Percentiles rank a stretch among this genome's conserved stretches.
These are phyloP conservation scores for Erysimum cheiranthoides DNA, from an alignment of 345 rosid genomes.

Conservation along the genomic window DNA sequence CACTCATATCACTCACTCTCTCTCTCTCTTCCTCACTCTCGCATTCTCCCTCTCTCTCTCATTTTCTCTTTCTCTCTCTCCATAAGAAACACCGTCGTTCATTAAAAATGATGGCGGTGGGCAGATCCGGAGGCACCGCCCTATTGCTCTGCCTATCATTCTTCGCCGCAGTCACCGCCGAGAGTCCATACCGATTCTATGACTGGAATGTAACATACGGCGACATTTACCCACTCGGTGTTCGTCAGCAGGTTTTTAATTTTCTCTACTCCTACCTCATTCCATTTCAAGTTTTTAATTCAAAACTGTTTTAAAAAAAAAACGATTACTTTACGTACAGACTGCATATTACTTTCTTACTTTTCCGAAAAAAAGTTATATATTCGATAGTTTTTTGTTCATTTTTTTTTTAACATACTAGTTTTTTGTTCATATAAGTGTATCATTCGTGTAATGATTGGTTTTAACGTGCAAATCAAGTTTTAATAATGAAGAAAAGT, in stretches of 20 bases:
- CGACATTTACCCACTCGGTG: constrained; percentile 76
- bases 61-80: not conserved
- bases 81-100: constrained; percentile 13
- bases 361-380: not conserved
- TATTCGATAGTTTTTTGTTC: no score
- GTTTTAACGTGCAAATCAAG: not conserved
- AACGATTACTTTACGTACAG: not conserved
- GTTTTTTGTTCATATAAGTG: not conserved
- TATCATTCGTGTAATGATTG: constrained; percentile 8
- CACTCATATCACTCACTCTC: constrained; percentile 24
- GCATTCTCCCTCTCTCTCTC: not conserved
- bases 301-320: not conserved
- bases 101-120: constrained; percentile 25
- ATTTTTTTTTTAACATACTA: no score
- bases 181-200: constrained; percentile 74
- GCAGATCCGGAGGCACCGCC: constrained; percentile 38
- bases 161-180: constrained; percentile 48
- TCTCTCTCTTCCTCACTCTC: not conserved
- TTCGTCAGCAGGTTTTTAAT: constrained; percentile 64
- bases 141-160: constrained; percentile 38
- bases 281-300: not conserved
- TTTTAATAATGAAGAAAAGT: not conserved
- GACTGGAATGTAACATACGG: constrained; percentile 90
- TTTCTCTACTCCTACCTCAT: not conserved
- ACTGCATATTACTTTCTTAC: not conserved